Evolutionary conservation across 768 basidiomycete genomes (phyloP), one percentile per base, ranked within the genome.

Genomic region (Hypholoma fasciculare): DNA sequence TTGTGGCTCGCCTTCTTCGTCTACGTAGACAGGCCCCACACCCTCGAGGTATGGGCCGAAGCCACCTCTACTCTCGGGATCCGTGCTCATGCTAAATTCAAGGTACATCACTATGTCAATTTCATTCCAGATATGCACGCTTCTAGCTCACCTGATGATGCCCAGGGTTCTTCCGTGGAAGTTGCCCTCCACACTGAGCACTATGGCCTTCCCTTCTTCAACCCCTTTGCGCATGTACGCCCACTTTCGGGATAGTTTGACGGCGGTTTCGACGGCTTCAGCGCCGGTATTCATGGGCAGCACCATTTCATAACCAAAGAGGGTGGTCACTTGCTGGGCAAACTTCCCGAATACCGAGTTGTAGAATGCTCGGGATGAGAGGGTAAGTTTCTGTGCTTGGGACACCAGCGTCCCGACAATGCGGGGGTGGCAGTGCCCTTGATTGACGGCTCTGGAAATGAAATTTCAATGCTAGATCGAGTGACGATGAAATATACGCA

Each of bases 221-320:
- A 93, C 88, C 42, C 84, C 87, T 78, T 94, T 98, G 76, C 84
- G 84, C 77, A 81, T 81, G 74, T 98, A 98, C 2, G 90, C 96
- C 97, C 97, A 98, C 77, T 98, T 98, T 64, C 97, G 77, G 0
- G 97, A 89, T 16, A 98, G 82, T 81, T 99, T 99, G 71, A 99
- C 73, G n/a, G 89, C 86, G 0, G 96, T 97, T 77, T 99, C 97
- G 54, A 98, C 97, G 7, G 97, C 97, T 69, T 99, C 97, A 0
- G 95, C 95, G 47, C 96, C 96, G 0, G 96, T 98, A 81, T 99
- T 99, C 95, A 98, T 97, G 20, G 96, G 96, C 8, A 98, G 79
- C 1, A 97, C 94, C 87, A 94, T 95, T 61, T 96, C 96, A 72
- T 91, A 98, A 12, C 88, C 89, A 68, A 96, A 94, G 75, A 91